Base-by-base conservation (phyloP, 164 flowering plant genomes). In the Sedum album region DNA sequence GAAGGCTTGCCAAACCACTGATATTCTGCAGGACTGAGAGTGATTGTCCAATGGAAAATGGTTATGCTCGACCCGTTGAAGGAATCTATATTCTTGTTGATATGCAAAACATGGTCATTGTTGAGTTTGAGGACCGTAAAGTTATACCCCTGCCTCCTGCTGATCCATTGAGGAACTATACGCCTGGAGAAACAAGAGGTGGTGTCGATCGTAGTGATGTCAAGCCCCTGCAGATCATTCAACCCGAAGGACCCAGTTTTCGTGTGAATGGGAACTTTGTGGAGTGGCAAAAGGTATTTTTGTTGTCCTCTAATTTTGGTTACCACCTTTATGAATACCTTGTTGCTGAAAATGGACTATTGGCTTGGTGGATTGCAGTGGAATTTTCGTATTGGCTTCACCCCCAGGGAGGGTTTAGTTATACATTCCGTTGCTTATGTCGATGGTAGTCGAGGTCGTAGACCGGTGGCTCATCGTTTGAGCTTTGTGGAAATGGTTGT, bases 401-500 rank as follows among this genome's bases (percentile, higher is more conserved):
- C 96, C 73, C 87, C 98, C 0, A 82, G 92, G 72, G 98, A 90
- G 79, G 96, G 98, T 55, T 76, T 93, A 71, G 82, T 93, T 36
- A 90, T 93, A 57, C 84, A 90, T 71, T 93, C 98, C 46, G 86
- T 89, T 65, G 93, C 98, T 53, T 93, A 93, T 82, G 75, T 89
- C 77, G 98, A 93, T 82, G 98, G 96, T 65, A 88, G 85, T 79
- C 76, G 90, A 36, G 98, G 98, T 61, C 81, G 96, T 39, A 87
- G 98, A 75, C 81, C 98, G 69, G 92, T 93, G 6, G 96, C 98
- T 23, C 96, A 90, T 72, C 84, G 96, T 75, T 73, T 90, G 73
- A 90, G 98, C 68, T 90, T 93, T 79, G 98, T 89, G 67, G 98
- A 93, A 83, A 93, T 93, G 98, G 98, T 93, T 49, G 96, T 93